Conservation (phyloP, 192 early-diverging fungal species). For the Geranomyces variabilis region DNA sequence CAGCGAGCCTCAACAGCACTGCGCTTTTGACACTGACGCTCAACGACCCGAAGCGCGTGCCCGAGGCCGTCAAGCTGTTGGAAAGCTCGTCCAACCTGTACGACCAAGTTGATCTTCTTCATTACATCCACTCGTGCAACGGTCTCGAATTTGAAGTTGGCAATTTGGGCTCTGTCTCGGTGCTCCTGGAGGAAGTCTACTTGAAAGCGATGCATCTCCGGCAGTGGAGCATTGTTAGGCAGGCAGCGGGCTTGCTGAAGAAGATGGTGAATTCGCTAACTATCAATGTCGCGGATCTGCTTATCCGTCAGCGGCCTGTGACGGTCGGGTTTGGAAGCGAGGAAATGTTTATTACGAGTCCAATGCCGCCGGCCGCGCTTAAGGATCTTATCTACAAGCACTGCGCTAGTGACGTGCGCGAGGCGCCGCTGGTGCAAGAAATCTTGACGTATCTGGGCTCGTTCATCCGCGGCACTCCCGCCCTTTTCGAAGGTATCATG, state of each 20-base stretch:
- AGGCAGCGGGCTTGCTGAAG: conserved; percentile 72
- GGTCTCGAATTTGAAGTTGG: conserved; percentile 54
- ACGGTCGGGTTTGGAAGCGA: conserved; percentile 71
- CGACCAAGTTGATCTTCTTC: conserved; percentile 81
- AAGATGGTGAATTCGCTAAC: conserved; percentile 79
- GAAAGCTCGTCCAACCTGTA: conserved; percentile 69
- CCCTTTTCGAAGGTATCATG: conserved; percentile 82
- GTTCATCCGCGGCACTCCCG: conserved; percentile 67
- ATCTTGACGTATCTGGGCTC: conserved; percentile 78
- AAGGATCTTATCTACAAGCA: conserved; percentile 69
- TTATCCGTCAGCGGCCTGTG: conserved; percentile 76
- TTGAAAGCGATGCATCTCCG: conserved; percentile 71
- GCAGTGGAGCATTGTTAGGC: conserved; percentile 82
- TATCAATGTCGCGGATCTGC: conserved; percentile 77
- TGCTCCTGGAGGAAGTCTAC: conserved; percentile 81
- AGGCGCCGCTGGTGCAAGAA: conserved; percentile 83
- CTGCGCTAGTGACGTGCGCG: conserved; percentile 78
- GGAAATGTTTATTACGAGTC: conserved; percentile 71
- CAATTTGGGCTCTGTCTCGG: conserved; percentile 59
- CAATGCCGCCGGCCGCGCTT: conserved; percentile 71
- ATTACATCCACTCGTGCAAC: conserved; percentile 74
- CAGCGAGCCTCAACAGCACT: background rate
- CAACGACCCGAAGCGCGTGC: conserved; percentile 63
- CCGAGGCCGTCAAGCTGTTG: conserved; percentile 63
- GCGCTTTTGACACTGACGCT: conserved; percentile 63